phyloP scores from a whole-genome alignment of 345 rosid species.

The Eucalyptus victrix region DNA sequence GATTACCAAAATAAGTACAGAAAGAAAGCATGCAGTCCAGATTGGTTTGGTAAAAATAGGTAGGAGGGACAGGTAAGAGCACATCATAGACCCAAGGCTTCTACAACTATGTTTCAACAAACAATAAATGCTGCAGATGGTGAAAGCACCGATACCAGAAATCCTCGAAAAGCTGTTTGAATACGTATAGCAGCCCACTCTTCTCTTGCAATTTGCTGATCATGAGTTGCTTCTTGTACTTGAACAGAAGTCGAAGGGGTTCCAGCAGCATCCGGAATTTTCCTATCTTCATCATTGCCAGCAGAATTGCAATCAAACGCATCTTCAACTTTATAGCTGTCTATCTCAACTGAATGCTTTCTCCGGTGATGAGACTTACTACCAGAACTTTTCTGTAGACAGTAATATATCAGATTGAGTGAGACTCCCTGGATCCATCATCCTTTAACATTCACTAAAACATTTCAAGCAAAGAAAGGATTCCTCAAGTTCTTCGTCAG shows the following conservation, averaged over 20 bases:
- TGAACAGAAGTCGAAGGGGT: slow-evolving; percentile 42
- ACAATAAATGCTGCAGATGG: neutral
- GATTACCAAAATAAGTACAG: neutral
- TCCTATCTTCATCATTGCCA: slow-evolving; percentile 15
- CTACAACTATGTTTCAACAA: neutral
- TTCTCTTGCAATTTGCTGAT: slow-evolving; percentile 32
- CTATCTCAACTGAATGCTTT: slow-evolving; percentile 53
- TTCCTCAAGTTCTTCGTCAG: neutral
- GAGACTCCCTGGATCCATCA: neutral
- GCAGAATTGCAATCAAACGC: slow-evolving; percentile 26
- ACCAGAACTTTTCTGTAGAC: slow-evolving; percentile 27
- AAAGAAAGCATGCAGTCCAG: neutral
- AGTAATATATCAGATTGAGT: neutral
- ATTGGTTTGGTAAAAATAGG: neutral
- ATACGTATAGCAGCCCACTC: slow-evolving; percentile 75
- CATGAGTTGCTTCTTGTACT: slow-evolving; percentile 20
- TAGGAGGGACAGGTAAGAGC: neutral
- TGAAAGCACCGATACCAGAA: slow-evolving; percentile 44
- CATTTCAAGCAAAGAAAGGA: neutral
- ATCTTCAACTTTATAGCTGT: slow-evolving; percentile 32
- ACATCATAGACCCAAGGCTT: neutral
- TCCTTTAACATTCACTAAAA: neutral
- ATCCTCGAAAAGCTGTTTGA: slow-evolving; percentile 93
- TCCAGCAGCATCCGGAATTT: slow-evolving; percentile 27
- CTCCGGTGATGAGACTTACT: slow-evolving; percentile 52